Evolutionary conservation across 140 eudicot species (phyloP).

Genomic region (Bidens hawaiensis): DNA sequence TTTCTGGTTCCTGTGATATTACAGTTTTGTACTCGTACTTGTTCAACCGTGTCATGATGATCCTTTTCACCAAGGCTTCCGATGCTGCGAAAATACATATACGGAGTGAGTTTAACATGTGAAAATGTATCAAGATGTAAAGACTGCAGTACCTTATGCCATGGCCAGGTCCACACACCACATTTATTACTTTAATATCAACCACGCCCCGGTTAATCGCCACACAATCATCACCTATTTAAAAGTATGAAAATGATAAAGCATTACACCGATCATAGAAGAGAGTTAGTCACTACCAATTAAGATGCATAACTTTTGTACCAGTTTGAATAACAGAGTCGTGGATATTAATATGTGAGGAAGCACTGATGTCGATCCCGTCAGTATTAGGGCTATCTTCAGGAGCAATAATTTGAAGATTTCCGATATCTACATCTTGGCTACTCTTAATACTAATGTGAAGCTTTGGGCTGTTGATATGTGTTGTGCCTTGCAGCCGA

Average conservation of each 20-base stretch:
- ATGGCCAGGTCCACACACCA: conserved; percentile 41
- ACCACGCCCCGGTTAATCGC: conserved; percentile 30
- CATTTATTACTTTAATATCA: conserved; percentile 24
- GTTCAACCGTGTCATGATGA: too few species aligned
- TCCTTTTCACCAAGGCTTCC: too few species aligned
- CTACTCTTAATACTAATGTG: conserved; percentile 28
- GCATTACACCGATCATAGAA: background rate
- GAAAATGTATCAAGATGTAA: background rate
- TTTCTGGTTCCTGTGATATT: too few species aligned
- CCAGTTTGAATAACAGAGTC: conserved; percentile 31
- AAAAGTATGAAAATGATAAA: background rate
- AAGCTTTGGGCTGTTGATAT: conserved; percentile 30
- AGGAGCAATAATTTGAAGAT: conserved; percentile 29
- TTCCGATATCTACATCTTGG: conserved; percentile 16
- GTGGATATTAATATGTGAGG: conserved; percentile 27
- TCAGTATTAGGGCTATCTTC: conserved; percentile 38
- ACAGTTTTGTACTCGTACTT: too few species aligned
- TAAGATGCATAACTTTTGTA: background rate
- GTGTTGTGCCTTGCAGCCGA: conserved; percentile 27
- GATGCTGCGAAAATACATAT: too few species aligned
- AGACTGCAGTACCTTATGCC: conserved; percentile 29
- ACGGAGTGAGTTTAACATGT: background rate
- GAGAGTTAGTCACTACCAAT: background rate
- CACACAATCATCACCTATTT: conserved; percentile 37
- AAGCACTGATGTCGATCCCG: conserved; percentile 30